A percentile compares a stretch with the other conserved stretches of the same genome.
These are phyloP conservation scores for Huiozyma sinensis DNA, from an alignment of 805 yeast species.

Conservation along the genomic window DNA sequence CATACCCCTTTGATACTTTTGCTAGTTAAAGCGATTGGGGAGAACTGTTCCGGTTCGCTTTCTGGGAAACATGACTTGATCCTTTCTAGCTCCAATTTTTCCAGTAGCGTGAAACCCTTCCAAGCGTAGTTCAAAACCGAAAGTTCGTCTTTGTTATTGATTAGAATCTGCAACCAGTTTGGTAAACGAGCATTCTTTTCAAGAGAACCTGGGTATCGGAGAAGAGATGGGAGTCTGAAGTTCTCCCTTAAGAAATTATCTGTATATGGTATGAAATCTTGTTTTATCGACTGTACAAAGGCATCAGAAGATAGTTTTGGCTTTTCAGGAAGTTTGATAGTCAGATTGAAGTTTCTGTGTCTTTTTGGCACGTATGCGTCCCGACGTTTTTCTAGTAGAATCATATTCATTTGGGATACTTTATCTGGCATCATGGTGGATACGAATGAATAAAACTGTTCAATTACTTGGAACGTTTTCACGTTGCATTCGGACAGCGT, in stretches of 20 bases:
- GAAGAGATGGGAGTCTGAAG: conserved; percentile 21
- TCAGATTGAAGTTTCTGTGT: conserved; percentile 7
- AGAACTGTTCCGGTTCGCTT: background rate
- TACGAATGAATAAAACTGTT: conserved; percentile 8
- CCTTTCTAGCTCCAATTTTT: conserved; percentile 25
- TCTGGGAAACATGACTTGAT: conserved; percentile 18
- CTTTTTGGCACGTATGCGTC: background rate
- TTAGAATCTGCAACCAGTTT: conserved; percentile 20
- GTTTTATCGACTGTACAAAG: conserved; percentile 25
- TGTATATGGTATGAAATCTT: conserved; percentile 24
- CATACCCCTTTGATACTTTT: background rate
- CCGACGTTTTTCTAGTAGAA: background rate
- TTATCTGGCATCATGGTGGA: background rate
- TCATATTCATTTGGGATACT: background rate
- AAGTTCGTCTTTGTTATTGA: conserved; percentile 11
- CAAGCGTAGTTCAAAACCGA: conserved; percentile 20
- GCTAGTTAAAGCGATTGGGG: background rate
- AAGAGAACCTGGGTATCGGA: background rate
- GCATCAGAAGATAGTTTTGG: conserved; percentile 8
- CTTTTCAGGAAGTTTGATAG: conserved; percentile 14
- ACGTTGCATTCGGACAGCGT: conserved; percentile 12
- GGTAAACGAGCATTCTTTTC: background rate
- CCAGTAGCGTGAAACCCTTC: conserved; percentile 27
- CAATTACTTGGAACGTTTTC: conserved; percentile 17
- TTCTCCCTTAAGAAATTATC: conserved; percentile 22